A percentile compares a stretch with the other conserved stretches of the same genome.
phyloP scores from a whole-genome alignment of 2,329 filamentous ascomycete genomes.

The Cladosporium sp. region DNA sequence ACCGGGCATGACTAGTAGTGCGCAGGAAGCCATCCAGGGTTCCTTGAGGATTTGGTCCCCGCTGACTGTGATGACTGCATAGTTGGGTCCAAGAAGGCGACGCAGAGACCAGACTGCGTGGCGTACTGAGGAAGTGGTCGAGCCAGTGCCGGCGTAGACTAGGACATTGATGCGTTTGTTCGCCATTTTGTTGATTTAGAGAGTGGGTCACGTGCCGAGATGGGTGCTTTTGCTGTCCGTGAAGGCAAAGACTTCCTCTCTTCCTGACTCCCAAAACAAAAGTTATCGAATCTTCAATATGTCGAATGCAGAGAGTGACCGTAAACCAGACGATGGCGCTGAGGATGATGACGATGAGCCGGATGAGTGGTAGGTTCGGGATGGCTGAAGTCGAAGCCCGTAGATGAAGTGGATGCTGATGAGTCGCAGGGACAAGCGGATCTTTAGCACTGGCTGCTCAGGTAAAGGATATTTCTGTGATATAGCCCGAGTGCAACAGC shows the following conservation, averaged over 20 bases:
- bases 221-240: neutral
- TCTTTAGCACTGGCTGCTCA: conserved; percentile 92
- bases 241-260: neutral
- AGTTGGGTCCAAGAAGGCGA: conserved; percentile 80
- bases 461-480: conserved; percentile 45
- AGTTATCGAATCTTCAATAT: conserved; percentile 18
- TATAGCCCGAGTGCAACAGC: neutral
- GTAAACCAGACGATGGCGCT: conserved; percentile 17
- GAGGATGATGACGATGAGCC: conserved; percentile 78
- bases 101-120: conserved; percentile 86
- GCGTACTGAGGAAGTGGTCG: conserved; percentile 80
- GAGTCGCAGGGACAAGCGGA: conserved; percentile 80
- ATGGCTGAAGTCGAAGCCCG: neutral
- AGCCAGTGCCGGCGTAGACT: conserved; percentile 86
- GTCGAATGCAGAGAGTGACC: conserved; percentile 27
- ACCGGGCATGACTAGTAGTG: conserved; percentile 85
- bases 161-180: conserved; percentile 79
- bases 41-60: conserved; percentile 80
- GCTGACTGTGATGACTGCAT: conserved; percentile 84
- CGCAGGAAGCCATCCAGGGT: conserved; percentile 84
- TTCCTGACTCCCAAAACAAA: neutral
- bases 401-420: conserved; percentile 10
- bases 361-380: conserved; percentile 76
- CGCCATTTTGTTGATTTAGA: conserved; percentile 47
- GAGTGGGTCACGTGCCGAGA: conserved; percentile 11